phyloP scores from a whole-genome alignment of 305 asterid genomes.

The Rubia occidens region DNA sequence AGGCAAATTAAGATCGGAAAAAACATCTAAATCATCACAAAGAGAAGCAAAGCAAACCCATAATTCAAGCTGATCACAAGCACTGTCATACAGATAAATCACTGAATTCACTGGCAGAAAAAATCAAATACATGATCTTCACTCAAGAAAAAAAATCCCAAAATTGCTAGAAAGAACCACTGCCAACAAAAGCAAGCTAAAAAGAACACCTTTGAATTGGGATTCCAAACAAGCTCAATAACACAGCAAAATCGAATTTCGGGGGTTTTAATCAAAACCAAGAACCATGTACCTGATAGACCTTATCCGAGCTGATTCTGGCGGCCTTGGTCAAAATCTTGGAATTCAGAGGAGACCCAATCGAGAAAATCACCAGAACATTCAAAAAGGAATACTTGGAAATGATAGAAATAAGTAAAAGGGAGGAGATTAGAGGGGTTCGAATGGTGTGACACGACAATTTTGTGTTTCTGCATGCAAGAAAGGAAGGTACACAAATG shows the following conservation, averaged over 20 bases:
- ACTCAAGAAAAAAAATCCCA: not conserved
- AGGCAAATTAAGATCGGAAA: not conserved
- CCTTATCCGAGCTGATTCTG: conserved; percentile 9
- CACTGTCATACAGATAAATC: no score
- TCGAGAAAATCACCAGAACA: conserved; percentile 12
- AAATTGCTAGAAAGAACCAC: conserved; percentile 2
- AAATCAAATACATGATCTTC: not conserved
- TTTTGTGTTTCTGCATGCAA: conserved; percentile 10
- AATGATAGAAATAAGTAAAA: not conserved
- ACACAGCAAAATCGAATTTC: not conserved
- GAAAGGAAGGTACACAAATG: not conserved
- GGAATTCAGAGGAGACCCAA: conserved; percentile 14
- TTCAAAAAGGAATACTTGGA: not conserved
- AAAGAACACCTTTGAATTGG: conserved; percentile 8
- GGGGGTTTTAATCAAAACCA: not conserved
- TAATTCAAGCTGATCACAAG: no score
- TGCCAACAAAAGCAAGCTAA: not conserved
- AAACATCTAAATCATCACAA: conserved; percentile 2
- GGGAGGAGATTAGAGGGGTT: not conserved
- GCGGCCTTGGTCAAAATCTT: not conserved
- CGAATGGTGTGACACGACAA: conserved; percentile 1
- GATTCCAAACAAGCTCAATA: conserved; percentile 2
- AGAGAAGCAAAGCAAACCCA: not conserved
- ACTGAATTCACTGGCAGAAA: not conserved
- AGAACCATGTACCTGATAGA: conserved; percentile 14